Evolutionary conservation across 257 asterid genomes (phyloP).

Genomic region (Salvia hispanica): DNA sequence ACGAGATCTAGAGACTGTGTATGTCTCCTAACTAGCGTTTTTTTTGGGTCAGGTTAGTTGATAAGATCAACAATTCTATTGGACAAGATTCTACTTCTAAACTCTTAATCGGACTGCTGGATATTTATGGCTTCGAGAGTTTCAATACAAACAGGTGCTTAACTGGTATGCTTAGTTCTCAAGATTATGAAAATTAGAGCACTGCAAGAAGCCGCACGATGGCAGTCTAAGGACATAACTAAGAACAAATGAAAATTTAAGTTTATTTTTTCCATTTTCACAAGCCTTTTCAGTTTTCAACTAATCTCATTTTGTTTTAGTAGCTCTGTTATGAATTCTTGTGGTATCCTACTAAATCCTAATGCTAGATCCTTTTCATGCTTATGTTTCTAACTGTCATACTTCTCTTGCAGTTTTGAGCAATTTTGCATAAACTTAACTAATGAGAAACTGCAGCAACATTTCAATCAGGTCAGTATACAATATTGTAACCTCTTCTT

Average conservation of each 20-base stretch:
- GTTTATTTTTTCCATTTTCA: background rate
- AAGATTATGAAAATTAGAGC: constrained; percentile 46
- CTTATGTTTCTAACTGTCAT: constrained; percentile 23
- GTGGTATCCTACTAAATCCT: constrained; percentile 1
- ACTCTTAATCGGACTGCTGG: constrained; percentile 84
- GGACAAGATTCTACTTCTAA: constrained; percentile 87
- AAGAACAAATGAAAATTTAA: background rate
- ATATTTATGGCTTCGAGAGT: constrained; percentile 96
- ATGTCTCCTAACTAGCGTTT: constrained; percentile 24
- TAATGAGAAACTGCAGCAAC: constrained; percentile 96
- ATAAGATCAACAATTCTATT: constrained; percentile 79
- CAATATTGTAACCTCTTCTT: constrained; percentile 6
- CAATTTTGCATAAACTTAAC: constrained; percentile 94
- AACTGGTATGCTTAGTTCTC: constrained; percentile 92
- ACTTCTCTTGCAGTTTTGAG: constrained; percentile 76
- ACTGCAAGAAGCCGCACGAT: constrained; percentile 37
- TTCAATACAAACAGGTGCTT: constrained; percentile 99
- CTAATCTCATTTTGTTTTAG: background rate
- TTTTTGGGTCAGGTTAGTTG: constrained; percentile 67
- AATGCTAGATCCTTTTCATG: constrained; percentile 11
- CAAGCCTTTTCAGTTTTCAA: background rate
- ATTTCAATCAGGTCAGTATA: constrained; percentile 81
- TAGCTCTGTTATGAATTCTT: constrained; percentile 1
- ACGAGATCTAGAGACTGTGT: background rate
- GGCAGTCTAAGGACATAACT: constrained; percentile 15